A percentile compares a stretch with the other conserved stretches of the same genome.
phyloP scores from a whole-genome alignment of 2,329 filamentous ascomycete genomes.

The Fusarium sp. region DNA sequence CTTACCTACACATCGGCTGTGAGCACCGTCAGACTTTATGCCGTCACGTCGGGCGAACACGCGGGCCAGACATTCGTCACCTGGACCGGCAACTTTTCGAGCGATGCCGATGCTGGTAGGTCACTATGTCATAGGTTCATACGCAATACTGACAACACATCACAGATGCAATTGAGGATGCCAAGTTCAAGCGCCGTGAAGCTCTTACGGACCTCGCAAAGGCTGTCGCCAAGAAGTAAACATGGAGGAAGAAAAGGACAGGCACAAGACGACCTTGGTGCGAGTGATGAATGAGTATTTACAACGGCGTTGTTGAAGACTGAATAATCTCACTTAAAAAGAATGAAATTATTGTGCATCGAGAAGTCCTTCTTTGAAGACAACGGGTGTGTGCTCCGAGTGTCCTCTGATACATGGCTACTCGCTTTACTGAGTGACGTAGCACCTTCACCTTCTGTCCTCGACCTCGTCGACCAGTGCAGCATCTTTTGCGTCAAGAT shows the following conservation, averaged over 20 bases:
- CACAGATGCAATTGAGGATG: constrained; percentile 77
- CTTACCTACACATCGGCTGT: constrained; percentile 75
- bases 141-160: constrained; percentile 21
- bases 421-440: too few relatives aligned
- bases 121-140: constrained; percentile 10
- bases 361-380: neutral
- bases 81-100: constrained; percentile 78
- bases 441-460: neutral
- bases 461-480: neutral
- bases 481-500: neutral
- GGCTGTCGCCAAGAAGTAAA: constrained; percentile 51
- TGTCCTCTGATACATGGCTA: neutral
- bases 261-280: neutral
- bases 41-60: constrained; percentile 73
- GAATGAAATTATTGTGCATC: neutral
- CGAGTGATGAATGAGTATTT: neutral
- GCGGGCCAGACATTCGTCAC: constrained; percentile 75
- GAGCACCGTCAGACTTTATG: constrained; percentile 73
- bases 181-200: constrained; percentile 81
- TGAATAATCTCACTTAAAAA: neutral
- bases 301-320: neutral
- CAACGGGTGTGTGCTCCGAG: too few relatives aligned
- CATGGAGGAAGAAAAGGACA: neutral
- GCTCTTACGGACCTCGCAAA: constrained; percentile 74
- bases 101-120: constrained; percentile 76